Percentiles rank a stretch among this genome's conserved stretches.
Conservation (phyloP, 2,329 filamentous ascomycete species). For the Balansia obtecta region DNA sequence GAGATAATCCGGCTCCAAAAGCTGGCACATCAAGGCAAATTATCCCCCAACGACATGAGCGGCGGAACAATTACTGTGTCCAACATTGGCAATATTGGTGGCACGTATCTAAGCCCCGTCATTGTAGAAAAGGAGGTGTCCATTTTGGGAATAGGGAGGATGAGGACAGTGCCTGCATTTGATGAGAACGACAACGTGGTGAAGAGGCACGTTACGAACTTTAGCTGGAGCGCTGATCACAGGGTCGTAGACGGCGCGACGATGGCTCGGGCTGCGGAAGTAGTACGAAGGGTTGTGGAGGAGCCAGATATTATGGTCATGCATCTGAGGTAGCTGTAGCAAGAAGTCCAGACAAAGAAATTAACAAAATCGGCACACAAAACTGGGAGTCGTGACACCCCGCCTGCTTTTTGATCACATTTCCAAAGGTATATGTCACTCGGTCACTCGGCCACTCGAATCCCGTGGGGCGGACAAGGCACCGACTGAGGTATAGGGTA, state of each 20-base stretch:
- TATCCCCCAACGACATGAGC: slow-evolving; percentile 61
- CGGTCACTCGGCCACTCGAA: too few species aligned
- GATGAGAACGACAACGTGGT: slow-evolving; percentile 46
- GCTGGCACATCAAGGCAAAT: slow-evolving; percentile 61
- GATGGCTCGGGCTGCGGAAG: slow-evolving; percentile 79
- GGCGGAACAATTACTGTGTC: slow-evolving; percentile 92
- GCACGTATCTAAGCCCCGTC: slow-evolving; percentile 81
- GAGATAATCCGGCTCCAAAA: slow-evolving; percentile 64
- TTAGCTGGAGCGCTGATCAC: slow-evolving; percentile 96
- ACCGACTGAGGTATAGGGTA: too few species aligned
- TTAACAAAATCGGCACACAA: neutral
- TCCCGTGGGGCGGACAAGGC: too few species aligned
- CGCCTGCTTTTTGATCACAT: too few species aligned
- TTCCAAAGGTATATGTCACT: too few species aligned
- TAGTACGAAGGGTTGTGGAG: slow-evolving; percentile 67
- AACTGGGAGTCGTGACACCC: too few species aligned
- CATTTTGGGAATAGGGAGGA: slow-evolving; percentile 78
- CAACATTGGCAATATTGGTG: slow-evolving; percentile 92
- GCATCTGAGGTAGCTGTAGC: slow-evolving; percentile 48
- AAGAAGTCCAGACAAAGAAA: neutral
- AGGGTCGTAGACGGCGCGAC: slow-evolving; percentile 89
- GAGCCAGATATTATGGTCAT: slow-evolving; percentile 80
- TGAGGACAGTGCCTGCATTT: slow-evolving; percentile 74
- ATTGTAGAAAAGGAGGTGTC: slow-evolving; percentile 85
- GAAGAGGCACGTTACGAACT: slow-evolving; percentile 69